Evolutionary conservation across 2,329 filamentous ascomycete species (phyloP).

Genomic region (Pseudogymnoascus sp.): DNA sequence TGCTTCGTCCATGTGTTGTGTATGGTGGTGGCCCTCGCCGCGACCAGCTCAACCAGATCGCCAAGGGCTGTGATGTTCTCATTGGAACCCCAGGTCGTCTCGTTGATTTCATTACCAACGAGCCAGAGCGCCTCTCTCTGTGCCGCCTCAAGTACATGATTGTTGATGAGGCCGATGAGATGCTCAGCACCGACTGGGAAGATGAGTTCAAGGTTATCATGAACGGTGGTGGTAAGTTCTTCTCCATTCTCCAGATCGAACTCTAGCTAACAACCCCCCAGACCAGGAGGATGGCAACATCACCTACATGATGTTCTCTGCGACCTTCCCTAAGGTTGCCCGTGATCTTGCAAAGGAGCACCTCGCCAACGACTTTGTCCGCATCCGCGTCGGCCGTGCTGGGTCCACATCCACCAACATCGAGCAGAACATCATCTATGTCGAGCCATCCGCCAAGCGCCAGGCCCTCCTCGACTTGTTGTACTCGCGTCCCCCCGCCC

Average conservation of each 20-base stretch:
- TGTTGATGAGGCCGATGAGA: conserved; percentile 92
- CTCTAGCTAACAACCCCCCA: conserved; percentile 36
- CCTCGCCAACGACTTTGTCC: conserved; percentile 65
- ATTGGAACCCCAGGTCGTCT: conserved; percentile 84
- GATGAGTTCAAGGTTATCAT: conserved; percentile 69
- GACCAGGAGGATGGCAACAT: conserved; percentile 63
- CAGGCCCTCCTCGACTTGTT: conserved; percentile 66
- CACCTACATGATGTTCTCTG: conserved; percentile 79
- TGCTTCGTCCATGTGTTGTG: conserved; percentile 82
- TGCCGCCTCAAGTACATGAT: conserved; percentile 71
- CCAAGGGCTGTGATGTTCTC: conserved; percentile 80
- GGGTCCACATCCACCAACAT: conserved; percentile 81
- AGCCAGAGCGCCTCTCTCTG: conserved; percentile 60
- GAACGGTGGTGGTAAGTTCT: conserved; percentile 63
- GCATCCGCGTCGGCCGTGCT: conserved; percentile 78
- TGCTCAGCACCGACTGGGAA: conserved; percentile 74
- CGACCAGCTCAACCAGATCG: conserved; percentile 64
- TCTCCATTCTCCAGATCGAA: background rate
- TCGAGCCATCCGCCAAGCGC: conserved; percentile 60
- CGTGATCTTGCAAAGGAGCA: conserved; percentile 71
- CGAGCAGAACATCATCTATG: conserved; percentile 63
- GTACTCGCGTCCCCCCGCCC: conserved; percentile 57
- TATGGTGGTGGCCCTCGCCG: conserved; percentile 75
- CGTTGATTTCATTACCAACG: conserved; percentile 66
- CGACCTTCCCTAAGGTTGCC: conserved; percentile 78